Base-by-base conservation (phyloP, 2,329 filamentous ascomycete genomes). In the Neospermospora avenae region DNA sequence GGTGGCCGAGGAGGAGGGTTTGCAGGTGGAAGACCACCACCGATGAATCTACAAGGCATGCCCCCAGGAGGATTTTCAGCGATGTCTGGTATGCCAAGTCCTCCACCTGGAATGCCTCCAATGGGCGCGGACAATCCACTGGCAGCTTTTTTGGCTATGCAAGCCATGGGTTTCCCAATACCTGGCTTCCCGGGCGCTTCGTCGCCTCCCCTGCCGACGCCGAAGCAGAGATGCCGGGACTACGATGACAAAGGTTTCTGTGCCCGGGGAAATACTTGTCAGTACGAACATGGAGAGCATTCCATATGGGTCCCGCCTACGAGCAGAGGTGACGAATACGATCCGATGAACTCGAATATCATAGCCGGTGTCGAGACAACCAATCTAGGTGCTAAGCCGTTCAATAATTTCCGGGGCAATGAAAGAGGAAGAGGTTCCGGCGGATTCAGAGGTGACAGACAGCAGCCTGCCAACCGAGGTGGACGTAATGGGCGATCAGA, bases 221-320 rank as follows among this genome's bases (percentile, higher is more conserved):
- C 61, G 58, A 71, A 68, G 49, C 58, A 72, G 39, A 72, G 84
- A 60, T 93, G 89, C 69, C 79, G 82, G 59, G 86, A 91, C 71
- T 91, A 89, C 67, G 87, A 91, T 60, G 83, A 77, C 1, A 89
- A 89, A 66, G 90, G 90, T 0, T 90, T 83, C 68, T 93, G 90
- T 70, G 80, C 84, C 5, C 77, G 85, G 41, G 88, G 88, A 3
- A 84, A 79, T 67, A 81, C 80, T 22, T 93, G 90, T 73, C 81
- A 78, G 41, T 91, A 83, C 67, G 85, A 91, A 66, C 90, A 93
- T 70, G 84, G 83, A 8, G 78, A 80, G 54, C 80, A 84, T 63
- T 77, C 79, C 13, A 75, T 80, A 42, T 74, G 70, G 61, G 70
- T 73, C 31, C 73, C 73, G 35, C 68, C 68, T 34, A 63, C 57